phyloP scores from a whole-genome alignment of 768 basidiomycete genomes.

The Trametes coccinea region DNA sequence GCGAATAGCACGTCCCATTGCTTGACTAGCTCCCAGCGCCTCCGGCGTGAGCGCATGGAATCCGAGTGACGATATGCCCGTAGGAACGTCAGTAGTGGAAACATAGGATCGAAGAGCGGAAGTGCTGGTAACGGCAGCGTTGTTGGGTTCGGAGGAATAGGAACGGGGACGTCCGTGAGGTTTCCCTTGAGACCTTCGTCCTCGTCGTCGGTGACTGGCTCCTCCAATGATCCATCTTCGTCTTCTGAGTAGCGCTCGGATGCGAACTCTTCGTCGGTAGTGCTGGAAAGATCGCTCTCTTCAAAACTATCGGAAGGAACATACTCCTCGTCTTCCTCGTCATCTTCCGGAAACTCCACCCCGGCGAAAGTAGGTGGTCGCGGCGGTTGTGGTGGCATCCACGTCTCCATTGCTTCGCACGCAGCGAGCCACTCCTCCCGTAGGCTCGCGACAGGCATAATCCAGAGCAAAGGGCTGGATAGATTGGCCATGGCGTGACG shows the following conservation, averaged over 20 bases:
- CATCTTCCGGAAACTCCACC: background rate
- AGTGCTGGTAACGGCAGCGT: background rate
- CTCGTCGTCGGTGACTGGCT: background rate
- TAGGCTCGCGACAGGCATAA: background rate
- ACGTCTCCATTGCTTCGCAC: background rate
- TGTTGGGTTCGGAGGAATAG: background rate
- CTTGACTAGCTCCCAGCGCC: slow-evolving; percentile 7
- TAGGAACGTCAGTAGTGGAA: background rate
- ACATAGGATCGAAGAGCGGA: background rate
- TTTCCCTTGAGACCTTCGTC: background rate
- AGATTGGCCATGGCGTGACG: background rate
- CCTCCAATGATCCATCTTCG: background rate
- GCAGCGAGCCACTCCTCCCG: background rate
- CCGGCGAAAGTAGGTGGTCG: background rate
- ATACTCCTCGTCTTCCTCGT: background rate
- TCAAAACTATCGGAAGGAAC: background rate
- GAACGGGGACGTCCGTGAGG: background rate
- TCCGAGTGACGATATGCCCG: background rate
- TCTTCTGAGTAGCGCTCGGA: background rate
- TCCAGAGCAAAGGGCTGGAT: background rate
- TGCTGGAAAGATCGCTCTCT: background rate
- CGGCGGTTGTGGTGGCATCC: background rate
- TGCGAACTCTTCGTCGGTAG: background rate
- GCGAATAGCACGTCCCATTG: slow-evolving; percentile 2
- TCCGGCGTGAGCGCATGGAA: background rate